A percentile compares a stretch with the other conserved stretches of the same genome.
Conservation (phyloP, 306 rosid species). For the Cyamopsis tetragonoloba region DNA sequence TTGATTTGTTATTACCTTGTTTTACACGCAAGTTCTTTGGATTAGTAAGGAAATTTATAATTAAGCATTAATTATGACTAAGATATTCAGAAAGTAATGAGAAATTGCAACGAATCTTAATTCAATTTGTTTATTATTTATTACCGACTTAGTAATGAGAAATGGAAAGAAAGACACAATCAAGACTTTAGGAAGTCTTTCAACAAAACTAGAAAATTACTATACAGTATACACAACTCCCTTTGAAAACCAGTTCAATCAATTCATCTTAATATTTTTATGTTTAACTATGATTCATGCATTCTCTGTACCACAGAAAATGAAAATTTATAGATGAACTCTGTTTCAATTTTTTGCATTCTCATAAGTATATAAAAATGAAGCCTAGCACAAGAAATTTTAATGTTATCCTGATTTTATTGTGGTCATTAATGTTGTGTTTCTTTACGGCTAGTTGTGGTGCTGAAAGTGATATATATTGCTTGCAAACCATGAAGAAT, state of each 20-base stretch:
- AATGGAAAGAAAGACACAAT: neutral
- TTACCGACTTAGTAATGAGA: neutral
- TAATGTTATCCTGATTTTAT: neutral
- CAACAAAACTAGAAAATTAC: neutral
- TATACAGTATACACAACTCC: neutral
- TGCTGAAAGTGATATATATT: neutral
- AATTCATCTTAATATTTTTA: no score
- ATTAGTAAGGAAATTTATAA: neutral
- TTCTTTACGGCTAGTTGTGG: neutral
- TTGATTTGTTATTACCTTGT: neutral
- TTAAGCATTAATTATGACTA: no score
- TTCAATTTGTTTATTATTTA: neutral
- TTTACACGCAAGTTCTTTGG: neutral
- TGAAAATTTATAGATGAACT: neutral
- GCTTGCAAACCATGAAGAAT: constrained; percentile 27
- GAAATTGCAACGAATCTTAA: constrained; percentile 1
- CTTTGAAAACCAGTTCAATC: neutral
- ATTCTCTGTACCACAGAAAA: neutral
- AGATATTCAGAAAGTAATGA: no score
- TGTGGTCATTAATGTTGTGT: constrained; percentile 14
- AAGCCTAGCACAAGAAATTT: neutral
- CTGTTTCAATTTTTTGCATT: neutral
- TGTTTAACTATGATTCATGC: no score
- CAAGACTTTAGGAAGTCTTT: neutral
- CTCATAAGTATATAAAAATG: neutral